phyloP scores from a whole-genome alignment of 768 basidiomycete species.

The Gymnopilus junonius region DNA sequence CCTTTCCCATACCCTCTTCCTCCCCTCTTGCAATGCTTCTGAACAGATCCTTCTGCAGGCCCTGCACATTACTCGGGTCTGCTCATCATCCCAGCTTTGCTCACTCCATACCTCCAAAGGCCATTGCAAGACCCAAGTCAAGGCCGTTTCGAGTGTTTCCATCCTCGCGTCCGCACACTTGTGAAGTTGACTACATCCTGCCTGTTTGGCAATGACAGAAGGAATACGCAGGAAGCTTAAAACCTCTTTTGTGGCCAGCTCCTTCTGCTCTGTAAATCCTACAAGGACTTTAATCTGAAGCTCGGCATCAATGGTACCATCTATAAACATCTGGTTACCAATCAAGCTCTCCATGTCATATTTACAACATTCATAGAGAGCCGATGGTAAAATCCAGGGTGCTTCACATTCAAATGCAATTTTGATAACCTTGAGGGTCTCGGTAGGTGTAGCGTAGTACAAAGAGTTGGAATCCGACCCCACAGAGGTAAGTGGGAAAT shows the following conservation, averaged over 20 bases:
- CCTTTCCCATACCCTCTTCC: conserved; percentile 9
- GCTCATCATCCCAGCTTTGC: conserved; percentile 12
- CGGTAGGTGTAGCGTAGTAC: not conserved
- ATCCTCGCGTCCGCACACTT: conserved; percentile 5
- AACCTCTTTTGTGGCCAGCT: not conserved
- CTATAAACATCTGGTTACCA: not conserved
- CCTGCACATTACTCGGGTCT: conserved; percentile 17
- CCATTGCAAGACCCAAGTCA: conserved; percentile 5
- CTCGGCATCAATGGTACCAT: not conserved
- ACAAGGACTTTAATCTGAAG: conserved; percentile 1
- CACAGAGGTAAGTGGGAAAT: not conserved
- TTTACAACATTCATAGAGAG: conserved; percentile 21
- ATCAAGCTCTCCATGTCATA: conserved; percentile 14
- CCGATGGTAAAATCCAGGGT: conserved; percentile 18
- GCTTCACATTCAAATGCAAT: not conserved
- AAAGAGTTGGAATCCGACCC: not conserved
- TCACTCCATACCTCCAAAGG: conserved; percentile 23
- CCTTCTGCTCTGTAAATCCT: not conserved
- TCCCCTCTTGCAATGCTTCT: not conserved
- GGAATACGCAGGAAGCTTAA: conserved; percentile 9
- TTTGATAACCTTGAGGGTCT: conserved; percentile 11
- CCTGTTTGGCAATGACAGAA: not conserved
- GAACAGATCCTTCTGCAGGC: not conserved
- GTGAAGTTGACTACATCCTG: not conserved
- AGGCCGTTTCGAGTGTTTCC: not conserved